phyloP scores from a whole-genome alignment of 306 rosid genomes.

The Vigna mungo region DNA sequence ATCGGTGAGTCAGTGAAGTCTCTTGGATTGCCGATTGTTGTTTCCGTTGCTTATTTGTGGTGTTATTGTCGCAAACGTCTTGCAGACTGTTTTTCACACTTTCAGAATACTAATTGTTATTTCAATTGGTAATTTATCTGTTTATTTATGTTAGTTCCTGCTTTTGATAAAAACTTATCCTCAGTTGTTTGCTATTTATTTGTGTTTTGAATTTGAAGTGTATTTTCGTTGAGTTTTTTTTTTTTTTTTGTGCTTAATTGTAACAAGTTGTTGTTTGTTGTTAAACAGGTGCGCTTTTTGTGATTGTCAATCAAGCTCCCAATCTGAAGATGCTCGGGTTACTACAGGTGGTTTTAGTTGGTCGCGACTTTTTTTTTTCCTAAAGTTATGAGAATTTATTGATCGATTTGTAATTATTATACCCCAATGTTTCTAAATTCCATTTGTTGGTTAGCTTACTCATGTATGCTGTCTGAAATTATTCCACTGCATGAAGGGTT shows the following conservation, averaged over 20 bases:
- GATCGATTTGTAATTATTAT: slow-evolving; percentile 16
- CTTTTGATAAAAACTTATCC: neutral
- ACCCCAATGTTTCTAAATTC: neutral
- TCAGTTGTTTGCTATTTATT: neutral
- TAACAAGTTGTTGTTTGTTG: slow-evolving; percentile 39
- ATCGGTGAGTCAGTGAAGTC: neutral
- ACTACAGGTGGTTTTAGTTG: slow-evolving; percentile 65
- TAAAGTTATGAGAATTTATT: neutral
- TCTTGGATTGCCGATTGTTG: neutral
- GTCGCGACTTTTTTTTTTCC: neutral
- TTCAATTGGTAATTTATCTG: neutral
- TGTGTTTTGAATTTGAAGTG: neutral
- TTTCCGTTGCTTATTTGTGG: neutral
- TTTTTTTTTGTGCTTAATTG: slow-evolving; percentile 26
- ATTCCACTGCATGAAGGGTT: slow-evolving; percentile 65
- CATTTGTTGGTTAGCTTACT: slow-evolving; percentile 16
- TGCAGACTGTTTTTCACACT: neutral
- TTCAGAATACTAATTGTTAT: neutral
- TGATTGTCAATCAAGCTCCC: slow-evolving; percentile 76
- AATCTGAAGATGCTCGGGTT: slow-evolving; percentile 95
- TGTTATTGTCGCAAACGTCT: neutral
- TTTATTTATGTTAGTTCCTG: neutral
- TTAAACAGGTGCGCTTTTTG: slow-evolving; percentile 84
- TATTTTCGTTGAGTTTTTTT: neutral
- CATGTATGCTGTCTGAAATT: slow-evolving; percentile 4